Evolutionary conservation across 352 stramenopile species (phyloP), one percentile per base, ranked within the genome.

Genomic region (Phytophthora uliginosa): DNA sequence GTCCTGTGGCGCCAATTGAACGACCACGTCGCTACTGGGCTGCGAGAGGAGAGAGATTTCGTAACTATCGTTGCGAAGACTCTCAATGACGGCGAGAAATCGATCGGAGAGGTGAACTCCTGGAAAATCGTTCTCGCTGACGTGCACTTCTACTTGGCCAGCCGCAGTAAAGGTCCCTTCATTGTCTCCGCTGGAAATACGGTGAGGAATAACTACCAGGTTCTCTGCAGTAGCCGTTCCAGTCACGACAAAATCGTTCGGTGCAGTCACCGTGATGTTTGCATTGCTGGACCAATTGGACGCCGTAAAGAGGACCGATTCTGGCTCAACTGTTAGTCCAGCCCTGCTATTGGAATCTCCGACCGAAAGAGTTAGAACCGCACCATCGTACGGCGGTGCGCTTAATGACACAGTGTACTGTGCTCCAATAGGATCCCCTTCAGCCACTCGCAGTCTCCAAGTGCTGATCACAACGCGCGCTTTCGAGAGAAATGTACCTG

Each of bases 51-150:
- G 61, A 15, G 66, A 74, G 7, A 92, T 77, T 15, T 78, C 59
- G 58, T 92, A 92, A 59, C 83, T 85, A 47, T 81, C 81, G 53
- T 88, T 90, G 20, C 71, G 71, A 4, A 90, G 20, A 4, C 65
- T 54, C 53, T 91, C 78, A 6, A 86, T 40, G 12, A 93, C 77
- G 2, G 82, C 78, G 31, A 81, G 71, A 51, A 82, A 85, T 9
- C 80, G 75, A 48, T 70, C 69, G 0, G 85, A 93, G 18, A 91
- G 55, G n/a, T 79, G 81, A n/a, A 91, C 66, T 3, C 81, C 66
- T 2, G 85, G 82, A 31, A 90, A 63, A 52, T 91, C 82, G 50
- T 92, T 73, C 24, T 92, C 86, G 53, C 76, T 72, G 4, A 94
- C 67, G 13, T 76, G 45, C 1, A 93, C 71, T 7, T 58, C 50